Base-by-base conservation (phyloP, 371 early-diverging fungal species). In the Mortierella sp. region DNA sequence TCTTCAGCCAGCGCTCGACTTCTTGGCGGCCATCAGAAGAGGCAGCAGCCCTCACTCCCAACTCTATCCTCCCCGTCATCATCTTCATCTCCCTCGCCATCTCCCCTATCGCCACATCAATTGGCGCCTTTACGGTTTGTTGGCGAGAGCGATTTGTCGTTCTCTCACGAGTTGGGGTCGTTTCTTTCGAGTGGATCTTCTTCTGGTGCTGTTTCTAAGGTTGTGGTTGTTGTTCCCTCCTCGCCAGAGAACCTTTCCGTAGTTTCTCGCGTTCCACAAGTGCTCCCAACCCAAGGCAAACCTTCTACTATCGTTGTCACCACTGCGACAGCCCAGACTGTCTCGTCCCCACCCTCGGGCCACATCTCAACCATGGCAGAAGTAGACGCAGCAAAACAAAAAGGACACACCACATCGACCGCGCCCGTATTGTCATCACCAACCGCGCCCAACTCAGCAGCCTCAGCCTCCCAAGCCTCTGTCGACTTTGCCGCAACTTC, bases 61-160 rank as follows among this genome's bases (percentile, higher is more conserved):
- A 43, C 41, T 43, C 29, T 60, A n/a, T 60, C 65, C 18, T 65
- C 35, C 4, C 21, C 18, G 41, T 60, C 43, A n/a, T 16, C 46
- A n/a, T 44, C 56, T 46, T 41, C 60, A 16, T 44, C 35, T 51
- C 12, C 72, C 24, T 49, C 72, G 32, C 29, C 70, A 44, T 70
- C 43, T 14, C 44, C 70, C 12, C 41, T 51, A 18, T 51, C 51
- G 5, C 51, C 51, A 51, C 60, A 65, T 65, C 65, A 65, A 65
- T 65, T 65, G 65, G 65, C 65, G 3, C 65, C 65, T 65, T 38
- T 65, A 65, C 65, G 65, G 38, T 65, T 65, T 65, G 38, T 18
- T 35, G 65, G 65, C 65, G 65, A 65, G 65, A 65, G 65, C 65
- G 41, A 65, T 65, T 21, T 65, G 65, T 35, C 72, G n/a, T 35